phyloP scores from a whole-genome alignment of 1,284 basidiomycete genomes.

The Cutaneotrichosporon dermatis region DNA sequence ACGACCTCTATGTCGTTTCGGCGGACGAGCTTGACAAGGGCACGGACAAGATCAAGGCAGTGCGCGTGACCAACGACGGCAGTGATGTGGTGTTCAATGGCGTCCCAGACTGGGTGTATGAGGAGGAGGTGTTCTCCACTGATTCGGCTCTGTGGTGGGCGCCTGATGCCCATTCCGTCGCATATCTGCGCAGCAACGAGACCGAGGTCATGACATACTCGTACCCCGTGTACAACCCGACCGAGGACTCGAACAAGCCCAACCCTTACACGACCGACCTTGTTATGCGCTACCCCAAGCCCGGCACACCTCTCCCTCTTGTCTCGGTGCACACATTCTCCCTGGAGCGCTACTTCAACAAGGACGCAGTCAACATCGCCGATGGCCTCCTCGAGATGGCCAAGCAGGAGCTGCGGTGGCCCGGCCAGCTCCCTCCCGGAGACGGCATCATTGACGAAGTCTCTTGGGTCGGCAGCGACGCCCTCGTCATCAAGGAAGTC shows the following conservation, averaged over 20 bases:
- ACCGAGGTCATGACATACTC: conserved; percentile 76
- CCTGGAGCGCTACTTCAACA: conserved; percentile 45
- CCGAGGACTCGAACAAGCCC: conserved; percentile 61
- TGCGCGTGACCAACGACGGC: conserved; percentile 77
- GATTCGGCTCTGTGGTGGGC: conserved; percentile 88
- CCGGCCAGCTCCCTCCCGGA: conserved; percentile 56
- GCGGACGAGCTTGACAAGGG: conserved; percentile 29
- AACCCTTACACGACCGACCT: conserved; percentile 73
- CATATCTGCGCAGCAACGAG: conserved; percentile 85
- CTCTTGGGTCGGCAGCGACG: conserved; percentile 72
- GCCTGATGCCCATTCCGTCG: conserved; percentile 71
- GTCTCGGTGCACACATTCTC: conserved; percentile 82
- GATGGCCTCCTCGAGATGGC: conserved; percentile 17
- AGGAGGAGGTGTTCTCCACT: conserved; percentile 77
- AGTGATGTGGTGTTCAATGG: conserved; percentile 84
- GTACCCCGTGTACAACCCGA: conserved; percentile 87
- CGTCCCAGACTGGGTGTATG: conserved; percentile 95
- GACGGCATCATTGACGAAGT: conserved; percentile 77
- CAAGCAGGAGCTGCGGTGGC: conserved; percentile 64
- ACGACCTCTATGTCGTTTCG: conserved; percentile 77
- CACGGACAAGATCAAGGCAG: conserved; percentile 30
- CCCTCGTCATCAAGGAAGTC: conserved; percentile 80
- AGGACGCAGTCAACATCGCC: background rate
- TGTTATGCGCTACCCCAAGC: conserved; percentile 63
- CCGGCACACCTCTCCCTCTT: conserved; percentile 83